Conservation (phyloP, 306 rosid species). For the Vigna reflexopilosa region DNA sequence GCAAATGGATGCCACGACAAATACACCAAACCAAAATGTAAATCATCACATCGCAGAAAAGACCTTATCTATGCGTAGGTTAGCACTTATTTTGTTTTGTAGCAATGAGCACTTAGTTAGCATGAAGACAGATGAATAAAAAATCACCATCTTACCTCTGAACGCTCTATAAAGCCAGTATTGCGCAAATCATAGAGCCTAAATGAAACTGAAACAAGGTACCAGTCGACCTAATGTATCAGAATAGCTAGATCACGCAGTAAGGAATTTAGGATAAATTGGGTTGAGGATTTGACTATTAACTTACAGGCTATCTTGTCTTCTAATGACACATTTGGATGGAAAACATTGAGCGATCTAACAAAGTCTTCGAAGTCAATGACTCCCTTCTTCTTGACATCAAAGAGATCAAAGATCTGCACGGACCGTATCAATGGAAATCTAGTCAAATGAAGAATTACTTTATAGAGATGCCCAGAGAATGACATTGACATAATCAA, state of each 20-base stretch:
- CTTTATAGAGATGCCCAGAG: conserved; percentile 5
- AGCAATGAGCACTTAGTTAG: conserved; percentile 1
- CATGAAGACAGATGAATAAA: conserved; percentile 20
- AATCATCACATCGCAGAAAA: conserved; percentile 9
- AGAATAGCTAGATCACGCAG: conserved; percentile 29
- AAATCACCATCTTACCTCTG: conserved; percentile 63
- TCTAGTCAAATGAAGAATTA: conserved; percentile 19
- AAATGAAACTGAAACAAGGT: conserved; percentile 79
- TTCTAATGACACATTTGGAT: conserved; percentile 87
- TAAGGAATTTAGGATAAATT: conserved; percentile 17
- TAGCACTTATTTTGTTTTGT: conserved; percentile 19
- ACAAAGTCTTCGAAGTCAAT: conserved; percentile 95
- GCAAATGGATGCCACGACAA: conserved; percentile 1
- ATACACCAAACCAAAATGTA: conserved; percentile 9
- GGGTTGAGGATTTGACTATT: conserved; percentile 35
- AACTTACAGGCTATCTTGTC: conserved; percentile 90
- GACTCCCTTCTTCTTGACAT: conserved; percentile 81
- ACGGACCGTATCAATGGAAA: conserved; percentile 46
- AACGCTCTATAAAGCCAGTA: conserved; percentile 92
- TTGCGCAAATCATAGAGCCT: conserved; percentile 85
- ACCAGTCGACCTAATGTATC: conserved; percentile 21
- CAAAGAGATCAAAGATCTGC: conserved; percentile 95
- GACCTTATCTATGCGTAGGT: conserved; percentile 8
- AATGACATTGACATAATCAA: conserved; percentile 12
- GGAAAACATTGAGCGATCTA: conserved; percentile 90